Evolutionary conservation across 495 filamentous ascomycete genomes (phyloP), one percentile per base, ranked within the genome.

Genomic region (Cercophora newfieldiana): DNA sequence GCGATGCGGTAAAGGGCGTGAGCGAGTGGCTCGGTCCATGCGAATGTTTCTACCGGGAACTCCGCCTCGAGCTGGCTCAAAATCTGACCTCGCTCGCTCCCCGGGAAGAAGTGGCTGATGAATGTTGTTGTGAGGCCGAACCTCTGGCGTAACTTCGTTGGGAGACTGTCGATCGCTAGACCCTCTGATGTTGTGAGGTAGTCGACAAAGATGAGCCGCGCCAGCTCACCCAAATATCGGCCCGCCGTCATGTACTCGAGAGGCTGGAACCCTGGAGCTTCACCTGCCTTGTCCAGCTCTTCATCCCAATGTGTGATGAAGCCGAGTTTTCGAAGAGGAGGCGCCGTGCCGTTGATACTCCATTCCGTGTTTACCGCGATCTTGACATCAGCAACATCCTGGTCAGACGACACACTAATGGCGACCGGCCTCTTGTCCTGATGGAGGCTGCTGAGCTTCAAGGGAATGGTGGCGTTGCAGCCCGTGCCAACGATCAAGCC

Each of bases 211-310:
- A 92, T 86, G 6, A 94, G 72, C 10, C 92, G 85, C 26, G 87
- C 88, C n/a, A 96, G 81, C 79, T 94, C 92, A 53, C 92, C 92
- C 18, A 96, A 82, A 71, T 96, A 96, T 19, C 91, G 83, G 0
- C 92, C 92, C 19, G 89, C 85, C 1, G 91, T 93, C 90, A 96
- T 92, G 74, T 94, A 93, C 76, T 96, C 92, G 61, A 94, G 88
- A 1, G 92, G 92, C 71, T 94, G 91, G 70, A 94, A 94, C 0
- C 91, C 92, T 0, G 91, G 91, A 0, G 83, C 83, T 70, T 91
- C 86, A 71, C 88, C 87, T 12, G 85, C 84, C 8, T 67, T 69
- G 66, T 93, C 90, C 16, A 96, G 80, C 62, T 82, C 76, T 2
- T 74, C 66, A 69, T 96, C 92, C 91, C 91, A 94, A 58, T 81